Evolutionary conservation across 202 grass and related monocot genomes (phyloP).

Genomic region (Brachypodium distachyon): DNA sequence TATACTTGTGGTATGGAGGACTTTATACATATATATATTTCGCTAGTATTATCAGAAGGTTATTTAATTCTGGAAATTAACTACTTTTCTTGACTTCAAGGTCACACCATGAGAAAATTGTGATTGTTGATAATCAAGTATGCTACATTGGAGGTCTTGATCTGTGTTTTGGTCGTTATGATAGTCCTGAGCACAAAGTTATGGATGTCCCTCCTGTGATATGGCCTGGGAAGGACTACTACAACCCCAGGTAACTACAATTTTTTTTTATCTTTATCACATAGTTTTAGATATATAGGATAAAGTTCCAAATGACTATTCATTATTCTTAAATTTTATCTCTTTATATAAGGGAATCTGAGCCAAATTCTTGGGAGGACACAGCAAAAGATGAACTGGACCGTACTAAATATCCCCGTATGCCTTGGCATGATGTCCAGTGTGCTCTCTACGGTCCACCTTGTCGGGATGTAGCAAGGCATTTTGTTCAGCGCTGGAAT

Average conservation of each 20-base stretch:
- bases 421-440: constrained; percentile 99
- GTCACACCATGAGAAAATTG: constrained; percentile 99
- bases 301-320: constrained; percentile 7
- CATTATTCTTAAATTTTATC: constrained; percentile 3
- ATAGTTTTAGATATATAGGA: background rate
- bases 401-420: constrained; percentile 87
- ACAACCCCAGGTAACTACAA: constrained; percentile 79
- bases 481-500: constrained; percentile 99
- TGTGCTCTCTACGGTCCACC: constrained; percentile 87
- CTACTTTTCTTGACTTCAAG: constrained; percentile 34
- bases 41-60: background rate
- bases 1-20: constrained; percentile 81
- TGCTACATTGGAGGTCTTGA: constrained; percentile 90
- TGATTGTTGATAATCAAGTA: constrained; percentile 89
- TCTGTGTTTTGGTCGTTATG: constrained; percentile 93
- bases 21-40: background rate
- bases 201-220: constrained; percentile 61
- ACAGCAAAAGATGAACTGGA: constrained; percentile 94
- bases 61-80: constrained; percentile 5
- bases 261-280: constrained; percentile 1
- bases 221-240: constrained; percentile 98
- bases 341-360: constrained; percentile 69
- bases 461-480: constrained; percentile 87
- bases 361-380: constrained; percentile 99
- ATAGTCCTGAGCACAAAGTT: constrained; percentile 81